Evolutionary conservation across 331 rosid genomes (phyloP).

Genomic region (Arachis monticola): DNA sequence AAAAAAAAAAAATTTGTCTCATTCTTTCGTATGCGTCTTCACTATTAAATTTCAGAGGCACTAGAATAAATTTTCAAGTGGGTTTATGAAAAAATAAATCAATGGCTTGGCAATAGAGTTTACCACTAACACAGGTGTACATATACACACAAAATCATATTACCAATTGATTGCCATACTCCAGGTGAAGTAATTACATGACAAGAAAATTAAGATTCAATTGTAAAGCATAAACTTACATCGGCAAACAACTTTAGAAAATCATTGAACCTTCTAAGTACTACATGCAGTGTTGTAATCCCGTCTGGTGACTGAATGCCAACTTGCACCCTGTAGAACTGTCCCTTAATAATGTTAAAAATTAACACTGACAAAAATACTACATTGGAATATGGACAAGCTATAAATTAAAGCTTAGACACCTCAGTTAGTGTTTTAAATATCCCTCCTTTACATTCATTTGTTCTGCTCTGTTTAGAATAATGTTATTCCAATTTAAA

Average conservation of each 20-base stretch:
- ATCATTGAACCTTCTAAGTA: conserved; percentile 94
- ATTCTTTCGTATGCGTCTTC: conserved; percentile 1
- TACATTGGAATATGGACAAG: conserved; percentile 27
- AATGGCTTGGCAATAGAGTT: conserved; percentile 4
- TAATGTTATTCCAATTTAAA: conserved; percentile 6
- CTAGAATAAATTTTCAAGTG: conserved; percentile 13
- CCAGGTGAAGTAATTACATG: conserved; percentile 2
- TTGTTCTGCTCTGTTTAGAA: conserved; percentile 25
- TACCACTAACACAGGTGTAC: conserved; percentile 14
- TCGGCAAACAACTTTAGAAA: conserved; percentile 80
- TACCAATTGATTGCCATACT: conserved; percentile 16
- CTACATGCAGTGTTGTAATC: conserved; percentile 63
- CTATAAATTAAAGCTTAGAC: background rate
- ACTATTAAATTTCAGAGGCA: background rate
- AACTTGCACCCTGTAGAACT: conserved; percentile 99
- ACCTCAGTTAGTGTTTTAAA: conserved; percentile 24
- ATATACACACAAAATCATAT: background rate
- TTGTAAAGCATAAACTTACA: conserved; percentile 60
- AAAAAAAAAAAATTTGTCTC: too few species aligned
- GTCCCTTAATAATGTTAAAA: conserved; percentile 77
- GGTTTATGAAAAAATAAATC: conserved; percentile 12
- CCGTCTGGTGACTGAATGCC: conserved; percentile 95
- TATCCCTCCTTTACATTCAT: background rate
- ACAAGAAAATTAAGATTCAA: conserved; percentile 12
- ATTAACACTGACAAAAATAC: conserved; percentile 40